phyloP scores from a whole-genome alignment of 345 rosid species.

The Theobroma cacao region DNA sequence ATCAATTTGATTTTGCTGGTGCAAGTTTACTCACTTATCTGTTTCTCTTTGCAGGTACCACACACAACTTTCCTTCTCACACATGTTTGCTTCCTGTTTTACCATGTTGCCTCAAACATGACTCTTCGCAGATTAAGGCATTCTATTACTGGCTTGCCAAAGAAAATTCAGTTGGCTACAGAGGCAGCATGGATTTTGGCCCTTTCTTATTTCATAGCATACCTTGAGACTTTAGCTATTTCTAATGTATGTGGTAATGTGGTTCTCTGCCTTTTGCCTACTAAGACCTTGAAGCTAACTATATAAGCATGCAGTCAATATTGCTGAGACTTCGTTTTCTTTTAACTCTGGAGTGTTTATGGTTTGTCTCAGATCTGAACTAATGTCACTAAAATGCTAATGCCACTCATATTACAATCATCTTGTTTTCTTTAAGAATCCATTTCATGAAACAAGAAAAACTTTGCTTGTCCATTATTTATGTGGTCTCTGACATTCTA shows the following conservation, averaged over 20 bases:
- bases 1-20: background rate
- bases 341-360: background rate
- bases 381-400: background rate
- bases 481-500: background rate
- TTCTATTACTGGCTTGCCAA: conserved; percentile 65
- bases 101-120: conserved; percentile 87
- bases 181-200: conserved; percentile 93
- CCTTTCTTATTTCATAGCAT: conserved; percentile 92
- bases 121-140: conserved; percentile 83
- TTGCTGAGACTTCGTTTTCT: background rate
- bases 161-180: conserved; percentile 53
- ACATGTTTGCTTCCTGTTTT: conserved; percentile 91
- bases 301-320: background rate
- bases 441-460: background rate
- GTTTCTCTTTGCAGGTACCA: conserved; percentile 67
- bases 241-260: conserved; percentile 61
- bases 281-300: background rate
- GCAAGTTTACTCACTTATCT: background rate
- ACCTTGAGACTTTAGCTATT: conserved; percentile 89
- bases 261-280: conserved; percentile 1
- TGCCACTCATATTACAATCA: background rate
- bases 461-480: background rate
- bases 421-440: conserved; percentile 1
- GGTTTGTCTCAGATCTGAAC: background rate
- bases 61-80: conserved; percentile 94